Evolutionary conservation across 2,329 filamentous ascomycete genomes (phyloP).

Genomic region (Madurella mycetomatis): DNA sequence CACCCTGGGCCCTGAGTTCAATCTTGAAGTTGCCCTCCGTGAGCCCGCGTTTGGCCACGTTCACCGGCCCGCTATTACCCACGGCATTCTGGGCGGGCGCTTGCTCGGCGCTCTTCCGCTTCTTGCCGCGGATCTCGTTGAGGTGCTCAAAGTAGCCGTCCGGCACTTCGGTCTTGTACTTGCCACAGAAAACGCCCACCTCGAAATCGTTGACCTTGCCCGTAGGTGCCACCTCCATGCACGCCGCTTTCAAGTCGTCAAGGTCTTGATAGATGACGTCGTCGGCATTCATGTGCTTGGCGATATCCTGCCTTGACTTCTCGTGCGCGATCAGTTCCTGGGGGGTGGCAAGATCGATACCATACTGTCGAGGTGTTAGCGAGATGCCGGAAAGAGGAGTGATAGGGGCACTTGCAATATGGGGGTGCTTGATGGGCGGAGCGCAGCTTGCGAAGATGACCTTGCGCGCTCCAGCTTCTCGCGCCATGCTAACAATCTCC

Average conservation of each 20-base stretch:
- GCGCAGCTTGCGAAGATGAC: slow-evolving; percentile 81
- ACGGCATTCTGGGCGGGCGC: slow-evolving; percentile 14
- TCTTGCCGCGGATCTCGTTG: slow-evolving; percentile 66
- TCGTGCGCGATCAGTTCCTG: slow-evolving; percentile 40
- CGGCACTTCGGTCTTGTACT: slow-evolving; percentile 76
- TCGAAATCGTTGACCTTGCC: slow-evolving; percentile 65
- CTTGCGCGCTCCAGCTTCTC: slow-evolving; percentile 75
- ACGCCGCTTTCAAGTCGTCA: slow-evolving; percentile 74
- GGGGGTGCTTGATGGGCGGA: slow-evolving; percentile 77
- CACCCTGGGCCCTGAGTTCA: background rate
- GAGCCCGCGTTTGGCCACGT: slow-evolving; percentile 32
- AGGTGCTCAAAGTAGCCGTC: slow-evolving; percentile 79
- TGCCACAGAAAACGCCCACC: slow-evolving; percentile 85
- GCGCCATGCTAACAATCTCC: slow-evolving; percentile 68
- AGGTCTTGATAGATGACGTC: slow-evolving; percentile 58
- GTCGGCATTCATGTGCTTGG: slow-evolving; percentile 40
- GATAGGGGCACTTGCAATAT: slow-evolving; percentile 61
- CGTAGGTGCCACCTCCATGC: slow-evolving; percentile 63
- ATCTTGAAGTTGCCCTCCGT: background rate
- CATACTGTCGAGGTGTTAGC: slow-evolving; percentile 32
- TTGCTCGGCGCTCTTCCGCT: slow-evolving; percentile 44
- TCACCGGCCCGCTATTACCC: slow-evolving; percentile 49
- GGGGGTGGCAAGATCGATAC: slow-evolving; percentile 45
- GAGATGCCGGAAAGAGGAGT: background rate
- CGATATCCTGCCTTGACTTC: slow-evolving; percentile 39